Percentiles rank a stretch among this genome's conserved stretches.
phyloP scores from a whole-genome alignment of 495 filamentous ascomycete species.

The Lophium mytilinum region DNA sequence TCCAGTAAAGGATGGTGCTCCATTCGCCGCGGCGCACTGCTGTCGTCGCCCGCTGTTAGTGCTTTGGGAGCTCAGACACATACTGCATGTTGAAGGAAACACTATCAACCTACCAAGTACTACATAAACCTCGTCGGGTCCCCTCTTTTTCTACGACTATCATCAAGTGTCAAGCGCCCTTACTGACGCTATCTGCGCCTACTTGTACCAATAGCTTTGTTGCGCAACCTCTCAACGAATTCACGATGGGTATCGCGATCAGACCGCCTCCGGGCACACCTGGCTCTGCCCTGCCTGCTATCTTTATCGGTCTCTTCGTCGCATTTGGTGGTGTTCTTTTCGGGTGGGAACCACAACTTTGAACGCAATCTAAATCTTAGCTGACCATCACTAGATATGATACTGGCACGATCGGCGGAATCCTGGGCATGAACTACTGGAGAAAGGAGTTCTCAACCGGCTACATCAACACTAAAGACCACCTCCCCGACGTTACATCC shows the following conservation, averaged over 20 bases:
- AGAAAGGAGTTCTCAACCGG: slow-evolving; percentile 60
- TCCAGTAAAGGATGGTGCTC: too few species aligned
- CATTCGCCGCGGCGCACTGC: too few species aligned
- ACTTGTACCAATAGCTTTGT: too few species aligned
- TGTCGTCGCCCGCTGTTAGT: too few species aligned
- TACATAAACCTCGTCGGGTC: neutral
- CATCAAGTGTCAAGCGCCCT: neutral
- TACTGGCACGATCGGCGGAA: slow-evolving; percentile 79
- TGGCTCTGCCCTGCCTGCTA: slow-evolving; percentile 55
- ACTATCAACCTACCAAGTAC: neutral
- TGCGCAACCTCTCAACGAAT: neutral
- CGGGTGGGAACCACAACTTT: slow-evolving; percentile 47
- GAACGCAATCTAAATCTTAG: neutral
- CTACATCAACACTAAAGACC: slow-evolving; percentile 28
- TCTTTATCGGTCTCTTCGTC: slow-evolving; percentile 78
- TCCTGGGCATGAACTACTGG: slow-evolving; percentile 73
- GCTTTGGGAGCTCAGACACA: too few species aligned
- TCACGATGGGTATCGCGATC: slow-evolving; percentile 31
- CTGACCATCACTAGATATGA: slow-evolving; percentile 51
- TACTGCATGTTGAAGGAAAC: neutral
- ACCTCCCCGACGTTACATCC: slow-evolving; percentile 45
- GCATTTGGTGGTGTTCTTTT: slow-evolving; percentile 83
- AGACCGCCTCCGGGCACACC: slow-evolving; percentile 43
- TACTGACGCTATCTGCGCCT: neutral
- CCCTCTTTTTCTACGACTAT: neutral